phyloP scores from a whole-genome alignment of 1,284 basidiomycete species.

The Irpex sp. region DNA sequence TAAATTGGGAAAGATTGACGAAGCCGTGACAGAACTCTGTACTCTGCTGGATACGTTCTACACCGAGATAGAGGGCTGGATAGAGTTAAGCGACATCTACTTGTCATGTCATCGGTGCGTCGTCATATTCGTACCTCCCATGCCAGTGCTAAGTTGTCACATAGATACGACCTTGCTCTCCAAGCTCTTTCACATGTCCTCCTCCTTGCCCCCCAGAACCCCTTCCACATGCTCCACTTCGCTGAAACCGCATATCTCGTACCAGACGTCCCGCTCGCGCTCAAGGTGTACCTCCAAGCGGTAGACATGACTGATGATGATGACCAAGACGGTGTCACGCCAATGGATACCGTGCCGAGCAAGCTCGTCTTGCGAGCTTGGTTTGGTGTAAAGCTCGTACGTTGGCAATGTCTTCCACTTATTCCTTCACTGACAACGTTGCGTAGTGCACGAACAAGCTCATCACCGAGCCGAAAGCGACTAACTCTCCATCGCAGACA shows the following conservation, averaged over 20 bases:
- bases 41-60: conserved; percentile 94
- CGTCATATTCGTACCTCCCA: neutral
- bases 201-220: conserved; percentile 87
- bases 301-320: conserved; percentile 87
- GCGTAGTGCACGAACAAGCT: conserved; percentile 67
- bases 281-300: conserved; percentile 86
- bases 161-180: conserved; percentile 72
- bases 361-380: conserved; percentile 80
- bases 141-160: conserved; percentile 1
- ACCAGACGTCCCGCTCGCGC: conserved; percentile 78
- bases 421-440: neutral
- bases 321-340: conserved; percentile 39
- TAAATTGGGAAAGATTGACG: conserved; percentile 66
- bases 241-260: conserved; percentile 91
- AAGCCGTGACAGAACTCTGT: conserved; percentile 82
- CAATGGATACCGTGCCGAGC: conserved; percentile 56
- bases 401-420: conserved; percentile 35
- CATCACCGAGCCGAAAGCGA: conserved; percentile 42
- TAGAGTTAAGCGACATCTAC: conserved; percentile 93
- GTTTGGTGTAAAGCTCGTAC: conserved; percentile 88
- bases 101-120: conserved; percentile 81
- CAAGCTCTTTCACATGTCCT: conserved; percentile 86
- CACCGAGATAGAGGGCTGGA: conserved; percentile 92
- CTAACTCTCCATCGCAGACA: conserved; percentile 64
- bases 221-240: conserved; percentile 84